Evolutionary conservation across 257 asterid genomes (phyloP), one percentile per base, ranked within the genome.

Genomic region (Solanum gracilifrons): DNA sequence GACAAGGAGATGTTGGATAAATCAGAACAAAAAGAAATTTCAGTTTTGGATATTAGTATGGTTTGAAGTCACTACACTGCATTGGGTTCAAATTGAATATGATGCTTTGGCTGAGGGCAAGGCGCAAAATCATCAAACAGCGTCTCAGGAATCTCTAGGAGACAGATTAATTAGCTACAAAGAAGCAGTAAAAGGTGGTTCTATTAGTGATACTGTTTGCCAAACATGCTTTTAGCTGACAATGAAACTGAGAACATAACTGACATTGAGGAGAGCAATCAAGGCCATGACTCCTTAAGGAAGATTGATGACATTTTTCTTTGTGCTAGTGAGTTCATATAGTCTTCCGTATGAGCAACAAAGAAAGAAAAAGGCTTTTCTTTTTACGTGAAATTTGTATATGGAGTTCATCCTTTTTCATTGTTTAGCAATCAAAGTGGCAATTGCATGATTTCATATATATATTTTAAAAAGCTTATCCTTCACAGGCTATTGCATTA

Each of bases 71-170:
- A 21, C 29, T 60, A 60, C 29, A 23, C 68, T 1, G 0, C 27
- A 60, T 60, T 60, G 68, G 68, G 21, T 60, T 60, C 68, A 60
- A 60, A 60, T 21, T 60, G 80, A 80, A 25, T 25, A 46, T 82
- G 89, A 62, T 85, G 87, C 62, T 58, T 77, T 82, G 43, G 79
- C 46, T 55, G 75, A 79, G 86, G 85, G 86, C 84, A 86, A 87
- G 51, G 21, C 12, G 41, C 83, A 83, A 64, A 73, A 82, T 41
- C 36, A 58, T 39, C 58, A n/a, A 82, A 83, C 72, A 68, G 77
- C 87, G 64, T 46, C 79, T 33, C 85, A 46, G 23, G 86, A 87
- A 74, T 48, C 73, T 85, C 25, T 86, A 36, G 89, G 31, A 39
- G 87, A 89, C 83, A 86, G 85, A 5, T 73, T 73, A 73, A 33